phyloP scores from a whole-genome alignment of 495 filamentous ascomycete species.

The Aspergillus conjunctus region DNA sequence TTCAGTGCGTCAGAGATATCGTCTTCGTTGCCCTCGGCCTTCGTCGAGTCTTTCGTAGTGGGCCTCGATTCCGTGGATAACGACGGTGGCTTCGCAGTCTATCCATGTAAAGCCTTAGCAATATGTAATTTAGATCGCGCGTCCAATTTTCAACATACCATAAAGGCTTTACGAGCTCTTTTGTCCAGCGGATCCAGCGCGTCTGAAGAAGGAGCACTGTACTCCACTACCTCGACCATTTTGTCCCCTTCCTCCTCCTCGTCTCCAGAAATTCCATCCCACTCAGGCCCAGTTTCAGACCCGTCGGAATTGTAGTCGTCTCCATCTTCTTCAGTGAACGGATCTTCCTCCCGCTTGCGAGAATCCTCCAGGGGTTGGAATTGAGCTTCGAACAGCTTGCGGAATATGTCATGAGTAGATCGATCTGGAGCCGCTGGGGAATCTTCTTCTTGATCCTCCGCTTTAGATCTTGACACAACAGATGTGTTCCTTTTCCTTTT shows the following conservation, averaged over 20 bases:
- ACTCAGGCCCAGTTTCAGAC: conserved; percentile 52
- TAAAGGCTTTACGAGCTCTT: conserved; percentile 73
- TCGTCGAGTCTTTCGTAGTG: conserved; percentile 30
- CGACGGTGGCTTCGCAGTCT: conserved; percentile 55
- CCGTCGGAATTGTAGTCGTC: conserved; percentile 29
- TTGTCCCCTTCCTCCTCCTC: conserved; percentile 30
- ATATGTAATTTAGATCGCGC: not conserved
- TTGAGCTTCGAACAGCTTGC: conserved; percentile 81
- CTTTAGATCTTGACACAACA: conserved; percentile 34
- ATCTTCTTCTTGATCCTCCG: conserved; percentile 20
- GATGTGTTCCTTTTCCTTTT: conserved; percentile 46
- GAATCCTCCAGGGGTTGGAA: conserved; percentile 68
- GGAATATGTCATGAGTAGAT: conserved; percentile 59
- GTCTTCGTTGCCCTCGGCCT: conserved; percentile 50
- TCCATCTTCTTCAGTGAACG: conserved; percentile 18
- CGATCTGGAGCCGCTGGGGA: conserved; percentile 23
- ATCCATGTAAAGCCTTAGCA: conserved; percentile 21
- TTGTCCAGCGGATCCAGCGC: conserved; percentile 53
- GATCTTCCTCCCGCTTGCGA: conserved; percentile 22
- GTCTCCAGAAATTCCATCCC: conserved; percentile 66
- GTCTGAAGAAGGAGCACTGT: conserved; percentile 45
- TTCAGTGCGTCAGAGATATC: conserved; percentile 59
- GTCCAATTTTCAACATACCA: conserved; percentile 53
- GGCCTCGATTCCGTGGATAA: conserved; percentile 39
- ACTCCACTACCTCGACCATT: conserved; percentile 66